phyloP scores from a whole-genome alignment of 805 yeast genomes.

The Yamadazyma paraphyllophila region DNA sequence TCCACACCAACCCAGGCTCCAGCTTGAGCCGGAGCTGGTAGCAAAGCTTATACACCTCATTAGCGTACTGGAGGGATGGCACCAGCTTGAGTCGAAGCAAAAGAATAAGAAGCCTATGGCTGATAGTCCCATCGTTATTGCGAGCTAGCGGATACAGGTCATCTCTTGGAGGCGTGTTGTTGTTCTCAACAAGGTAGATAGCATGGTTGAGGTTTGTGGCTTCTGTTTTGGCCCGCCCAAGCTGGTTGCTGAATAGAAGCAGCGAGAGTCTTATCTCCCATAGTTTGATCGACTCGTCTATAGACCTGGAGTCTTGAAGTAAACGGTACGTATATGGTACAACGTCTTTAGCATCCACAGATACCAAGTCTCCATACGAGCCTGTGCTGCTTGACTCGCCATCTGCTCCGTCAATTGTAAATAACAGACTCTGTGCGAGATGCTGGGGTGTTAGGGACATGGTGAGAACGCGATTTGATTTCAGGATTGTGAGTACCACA shows the following conservation, averaged over 20 bases:
- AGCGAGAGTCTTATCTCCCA: constrained; percentile 39
- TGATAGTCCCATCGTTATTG: constrained; percentile 29
- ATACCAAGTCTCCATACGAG: neutral
- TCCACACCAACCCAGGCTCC: constrained; percentile 8
- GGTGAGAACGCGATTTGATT: neutral
- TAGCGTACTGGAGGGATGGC: constrained; percentile 41
- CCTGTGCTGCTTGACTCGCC: neutral
- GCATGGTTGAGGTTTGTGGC: constrained; percentile 37
- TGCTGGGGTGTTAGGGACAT: constrained; percentile 3
- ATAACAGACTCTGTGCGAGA: neutral
- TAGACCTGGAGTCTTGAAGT: constrained; percentile 7
- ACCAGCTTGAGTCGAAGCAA: constrained; percentile 42
- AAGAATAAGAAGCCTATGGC: constrained; percentile 27
- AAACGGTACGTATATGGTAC: constrained; percentile 6
- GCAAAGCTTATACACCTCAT: constrained; percentile 43
- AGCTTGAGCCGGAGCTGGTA: constrained; percentile 33
- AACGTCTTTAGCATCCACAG: neutral
- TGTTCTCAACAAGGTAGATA: constrained; percentile 31
- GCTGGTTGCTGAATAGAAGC: constrained; percentile 28
- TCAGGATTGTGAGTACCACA: neutral
- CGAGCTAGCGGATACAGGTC: constrained; percentile 35
- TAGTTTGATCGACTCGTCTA: constrained; percentile 18
- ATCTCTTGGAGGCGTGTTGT: constrained; percentile 9
- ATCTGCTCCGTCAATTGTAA: neutral
- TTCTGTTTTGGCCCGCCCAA: constrained; percentile 33